Percentiles rank a stretch among this genome's conserved stretches.
phyloP scores from a whole-genome alignment of 345 rosid species.

The Cardamine resedifolia region DNA sequence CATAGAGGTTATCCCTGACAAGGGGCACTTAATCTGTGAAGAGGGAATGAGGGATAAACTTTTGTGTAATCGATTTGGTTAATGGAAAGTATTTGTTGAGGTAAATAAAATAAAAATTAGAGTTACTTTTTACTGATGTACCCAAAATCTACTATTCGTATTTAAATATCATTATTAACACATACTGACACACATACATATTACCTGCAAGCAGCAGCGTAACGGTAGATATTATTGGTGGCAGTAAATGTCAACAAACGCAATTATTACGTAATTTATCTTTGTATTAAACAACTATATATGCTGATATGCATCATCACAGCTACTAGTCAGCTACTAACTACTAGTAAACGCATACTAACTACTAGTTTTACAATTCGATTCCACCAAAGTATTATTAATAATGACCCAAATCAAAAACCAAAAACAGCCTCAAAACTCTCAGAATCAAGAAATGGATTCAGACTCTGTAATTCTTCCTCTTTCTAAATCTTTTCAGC shows the following conservation, averaged over 20 bases:
- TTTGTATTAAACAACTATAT: not conserved
- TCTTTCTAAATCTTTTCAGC: not conserved
- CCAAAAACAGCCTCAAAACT: not conserved
- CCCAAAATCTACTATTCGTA: too few species aligned
- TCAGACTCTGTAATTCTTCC: conserved; percentile 26
- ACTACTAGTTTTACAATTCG: not conserved
- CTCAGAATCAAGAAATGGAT: conserved; percentile 27
- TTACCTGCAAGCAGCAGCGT: not conserved
- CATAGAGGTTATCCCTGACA: too few species aligned
- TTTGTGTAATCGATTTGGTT: too few species aligned
- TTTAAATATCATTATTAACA: too few species aligned
- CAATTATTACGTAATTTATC: not conserved
- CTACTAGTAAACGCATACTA: not conserved
- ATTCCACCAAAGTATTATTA: not conserved
- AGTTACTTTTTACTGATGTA: too few species aligned
- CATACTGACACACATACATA: not conserved
- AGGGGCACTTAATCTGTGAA: too few species aligned
- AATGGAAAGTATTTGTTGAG: too few species aligned
- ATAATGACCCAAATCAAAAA: not conserved
- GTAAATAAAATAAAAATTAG: too few species aligned
- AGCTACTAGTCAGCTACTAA: not conserved
- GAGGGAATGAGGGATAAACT: too few species aligned
- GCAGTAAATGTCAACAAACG: not conserved
- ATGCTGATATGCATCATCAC: too few species aligned
- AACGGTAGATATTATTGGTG: not conserved